These are phyloP conservation scores for Fusarium sp. DNA, from an alignment of 2,329 filamentous ascomycete species.

Conservation along the genomic window DNA sequence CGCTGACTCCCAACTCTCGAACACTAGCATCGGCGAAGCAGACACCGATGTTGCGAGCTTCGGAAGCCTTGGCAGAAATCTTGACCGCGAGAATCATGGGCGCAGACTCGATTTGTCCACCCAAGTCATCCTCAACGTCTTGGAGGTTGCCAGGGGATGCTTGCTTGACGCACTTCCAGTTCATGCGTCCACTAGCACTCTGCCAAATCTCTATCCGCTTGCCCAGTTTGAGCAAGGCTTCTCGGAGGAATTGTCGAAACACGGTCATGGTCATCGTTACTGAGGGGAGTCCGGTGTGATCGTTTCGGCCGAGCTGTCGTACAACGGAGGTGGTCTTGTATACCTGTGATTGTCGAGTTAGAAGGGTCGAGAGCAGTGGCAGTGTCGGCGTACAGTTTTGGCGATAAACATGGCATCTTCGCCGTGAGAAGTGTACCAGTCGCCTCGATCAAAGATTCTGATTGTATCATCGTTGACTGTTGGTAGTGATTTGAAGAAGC, in stretches of 20 bases:
- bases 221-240: conserved; percentile 90
- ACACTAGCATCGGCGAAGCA: conserved; percentile 99
- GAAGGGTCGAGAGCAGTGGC: background rate
- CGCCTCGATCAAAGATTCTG: conserved; percentile 91
- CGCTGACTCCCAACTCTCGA: conserved; percentile 93
- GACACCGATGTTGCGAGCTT: conserved; percentile 89
- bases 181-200: conserved; percentile 80
- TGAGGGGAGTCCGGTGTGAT: conserved; percentile 87
- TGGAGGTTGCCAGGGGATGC: conserved; percentile 97
- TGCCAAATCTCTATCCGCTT: conserved; percentile 94
- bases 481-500: conserved; percentile 91
- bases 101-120: conserved; percentile 85
- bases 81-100: conserved; percentile 97
- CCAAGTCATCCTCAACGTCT: conserved; percentile 95
- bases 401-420: conserved; percentile 88
- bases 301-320: conserved; percentile 85
- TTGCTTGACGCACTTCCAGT: conserved; percentile 92
- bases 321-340: conserved; percentile 99
- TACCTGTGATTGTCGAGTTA: conserved; percentile 64
- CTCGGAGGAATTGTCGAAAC: conserved; percentile 93
- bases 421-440: conserved; percentile 96
- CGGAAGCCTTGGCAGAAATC: conserved; percentile 86
- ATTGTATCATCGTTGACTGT: conserved; percentile 78
- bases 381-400: conserved; percentile 66
- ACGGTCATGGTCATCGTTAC: conserved; percentile 97